A percentile compares a stretch with the other conserved stretches of the same genome.
These are phyloP conservation scores for Phytophthora ohioensis DNA, from an alignment of 352 stramenopile genomes.

Conservation along the genomic window DNA sequence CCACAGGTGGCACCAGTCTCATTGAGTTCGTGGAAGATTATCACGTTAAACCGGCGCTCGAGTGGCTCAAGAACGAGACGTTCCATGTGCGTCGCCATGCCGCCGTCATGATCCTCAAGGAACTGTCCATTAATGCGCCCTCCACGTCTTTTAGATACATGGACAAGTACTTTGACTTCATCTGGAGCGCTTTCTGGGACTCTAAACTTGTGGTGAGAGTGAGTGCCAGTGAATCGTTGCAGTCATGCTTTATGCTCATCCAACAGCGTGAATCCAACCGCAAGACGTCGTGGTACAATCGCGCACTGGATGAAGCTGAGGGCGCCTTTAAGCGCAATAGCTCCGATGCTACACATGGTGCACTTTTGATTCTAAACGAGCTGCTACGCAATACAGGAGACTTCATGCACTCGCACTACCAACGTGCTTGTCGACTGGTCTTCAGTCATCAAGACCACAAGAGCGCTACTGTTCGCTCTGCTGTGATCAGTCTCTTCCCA, in stretches of 20 bases:
- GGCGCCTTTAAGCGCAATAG: constrained; percentile 77
- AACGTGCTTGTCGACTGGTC: constrained; percentile 74
- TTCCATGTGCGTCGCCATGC: constrained; percentile 89
- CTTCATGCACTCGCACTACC: constrained; percentile 90
- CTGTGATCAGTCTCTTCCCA: constrained; percentile 88
- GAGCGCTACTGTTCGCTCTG: constrained; percentile 75
- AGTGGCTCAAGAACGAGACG: constrained; percentile 91
- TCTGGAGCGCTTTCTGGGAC: constrained; percentile 92
- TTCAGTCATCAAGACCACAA: constrained; percentile 86
- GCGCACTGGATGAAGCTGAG: constrained; percentile 81
- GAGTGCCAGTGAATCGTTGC: constrained; percentile 83
- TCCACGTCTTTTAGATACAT: constrained; percentile 90
- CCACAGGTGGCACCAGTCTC: constrained; percentile 83
- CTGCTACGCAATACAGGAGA: constrained; percentile 88
- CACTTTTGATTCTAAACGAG: constrained; percentile 88
- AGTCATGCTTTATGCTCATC: constrained; percentile 89
- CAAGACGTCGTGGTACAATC: constrained; percentile 85
- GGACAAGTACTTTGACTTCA: constrained; percentile 92
- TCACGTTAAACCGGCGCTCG: constrained; percentile 86
- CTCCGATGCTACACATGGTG: constrained; percentile 82
- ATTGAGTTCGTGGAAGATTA: constrained; percentile 93
- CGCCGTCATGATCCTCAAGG: constrained; percentile 89
- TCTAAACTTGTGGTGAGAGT: constrained; percentile 79
- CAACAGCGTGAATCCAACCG: constrained; percentile 90
- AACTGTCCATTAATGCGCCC: constrained; percentile 86